phyloP scores from a whole-genome alignment of 305 asterid genomes.

The Coffea humblotiana region DNA sequence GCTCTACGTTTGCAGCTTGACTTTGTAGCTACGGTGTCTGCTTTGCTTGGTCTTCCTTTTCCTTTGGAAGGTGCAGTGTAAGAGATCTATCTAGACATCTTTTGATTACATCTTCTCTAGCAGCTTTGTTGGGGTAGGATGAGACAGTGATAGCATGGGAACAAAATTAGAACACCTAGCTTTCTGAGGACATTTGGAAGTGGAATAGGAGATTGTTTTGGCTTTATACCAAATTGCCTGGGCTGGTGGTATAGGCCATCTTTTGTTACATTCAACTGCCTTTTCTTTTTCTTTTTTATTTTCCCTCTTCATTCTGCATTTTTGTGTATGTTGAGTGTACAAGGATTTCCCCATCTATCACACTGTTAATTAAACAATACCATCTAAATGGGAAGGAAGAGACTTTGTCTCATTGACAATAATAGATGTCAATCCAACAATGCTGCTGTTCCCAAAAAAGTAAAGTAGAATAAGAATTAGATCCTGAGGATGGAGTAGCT shows the following conservation, averaged over 20 bases:
- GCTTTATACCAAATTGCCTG: not conserved
- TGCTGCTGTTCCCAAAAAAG: not conserved
- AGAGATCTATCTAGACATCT: conserved; percentile 9
- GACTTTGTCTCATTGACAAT: not conserved
- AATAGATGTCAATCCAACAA: not conserved
- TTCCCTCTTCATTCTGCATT: too few species aligned
- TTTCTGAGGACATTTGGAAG: not conserved
- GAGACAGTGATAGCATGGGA: not conserved
- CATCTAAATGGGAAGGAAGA: not conserved
- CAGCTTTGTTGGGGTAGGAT: not conserved
- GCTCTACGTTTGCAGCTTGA: conserved; percentile 68
- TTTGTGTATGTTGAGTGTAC: not conserved
- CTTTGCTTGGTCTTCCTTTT: conserved; percentile 86
- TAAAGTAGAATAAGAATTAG: not conserved
- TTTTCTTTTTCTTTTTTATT: not conserved
- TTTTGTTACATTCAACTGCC: not conserved
- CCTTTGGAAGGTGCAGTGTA: conserved; percentile 82
- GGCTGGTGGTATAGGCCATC: not conserved
- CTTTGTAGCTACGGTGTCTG: conserved; percentile 81
- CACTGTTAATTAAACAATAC: not conserved
- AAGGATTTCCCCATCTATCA: not conserved
- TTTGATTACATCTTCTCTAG: not conserved
- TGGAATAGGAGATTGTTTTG: not conserved
- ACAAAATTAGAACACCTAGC: not conserved
- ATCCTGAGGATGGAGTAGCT: not conserved